Evolutionary conservation across 2,329 filamentous ascomycete species (phyloP), one percentile per base, ranked within the genome.

Genomic region (Aspergillus arachidicola): DNA sequence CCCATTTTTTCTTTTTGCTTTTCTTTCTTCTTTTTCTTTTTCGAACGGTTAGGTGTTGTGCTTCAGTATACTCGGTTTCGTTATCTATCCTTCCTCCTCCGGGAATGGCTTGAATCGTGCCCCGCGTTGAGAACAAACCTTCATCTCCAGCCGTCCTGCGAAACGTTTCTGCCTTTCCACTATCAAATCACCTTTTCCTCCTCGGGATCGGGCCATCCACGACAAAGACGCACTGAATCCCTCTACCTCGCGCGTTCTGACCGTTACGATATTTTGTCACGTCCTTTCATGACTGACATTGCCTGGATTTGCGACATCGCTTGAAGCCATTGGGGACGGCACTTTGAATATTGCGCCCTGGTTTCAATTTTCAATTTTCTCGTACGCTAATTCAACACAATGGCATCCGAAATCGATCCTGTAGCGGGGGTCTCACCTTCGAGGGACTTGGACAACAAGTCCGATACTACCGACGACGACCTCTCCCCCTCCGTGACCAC

Each of bases 401-500:
- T 73, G 71, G 64, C 60, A 23, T 63, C 66, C 41, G 66, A 71
- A 61, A 58, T 62, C 26, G 67, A 73, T 12, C 60, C 67, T n/a
- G 32, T 69, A 12, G 57, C 69, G 46, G 70, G 71, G 11, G 56
- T 70, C 46, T 62, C 71, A 3, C 59, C 69, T 21, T 60, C 69
- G 21, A 61, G 67, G n/a, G 67, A 70, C 38, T 51, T 64, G 14
- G 71, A 72, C 55, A 63, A 59, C 32, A 64, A 61, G 32, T 64
- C 68, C 43, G 67, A 69, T 41, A 64, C 62, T 14, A 62, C 68
- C n/a, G 66, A 71, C 41, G 68, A 66, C 30, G 70, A 71, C 55
- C 56, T 66, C 36, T 68, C 68, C 1, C 60, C 68, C n/a, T 58
- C 67, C 21, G 28, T 59, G 26, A 61, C 23, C 80, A 83, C 67